A percentile compares a stretch with the other conserved stretches of the same genome.
phyloP scores from a whole-genome alignment of 768 basidiomycete genomes.

The Rhodotorula sphaerocarpa region DNA sequence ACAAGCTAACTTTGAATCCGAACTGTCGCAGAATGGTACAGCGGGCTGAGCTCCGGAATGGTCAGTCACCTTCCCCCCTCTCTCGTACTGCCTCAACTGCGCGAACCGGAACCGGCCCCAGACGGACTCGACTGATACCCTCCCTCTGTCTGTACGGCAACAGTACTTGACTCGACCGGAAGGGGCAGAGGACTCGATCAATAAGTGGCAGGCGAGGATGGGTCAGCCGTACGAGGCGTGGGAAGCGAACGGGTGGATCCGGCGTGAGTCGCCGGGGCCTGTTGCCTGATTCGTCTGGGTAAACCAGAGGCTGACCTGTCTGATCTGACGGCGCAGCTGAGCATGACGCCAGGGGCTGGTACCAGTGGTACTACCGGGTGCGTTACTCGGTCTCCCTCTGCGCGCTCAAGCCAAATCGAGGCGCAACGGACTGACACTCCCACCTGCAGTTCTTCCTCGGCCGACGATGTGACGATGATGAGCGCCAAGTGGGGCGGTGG shows the following conservation, averaged over 20 bases:
- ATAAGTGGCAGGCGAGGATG: conserved; percentile 18
- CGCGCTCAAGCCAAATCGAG: neutral
- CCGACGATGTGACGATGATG: conserved; percentile 21
- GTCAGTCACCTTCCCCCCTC: neutral
- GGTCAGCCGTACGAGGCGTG: conserved; percentile 25
- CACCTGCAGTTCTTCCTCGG: conserved; percentile 17
- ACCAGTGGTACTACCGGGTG: conserved; percentile 26
- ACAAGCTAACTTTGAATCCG: too few relatives aligned
- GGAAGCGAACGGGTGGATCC: conserved; percentile 27
- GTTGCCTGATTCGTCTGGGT: neutral
- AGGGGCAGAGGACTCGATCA: conserved; percentile 5
- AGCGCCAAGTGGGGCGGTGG: conserved; percentile 20
- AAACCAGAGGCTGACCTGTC: neutral
- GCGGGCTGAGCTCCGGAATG: conserved; percentile 10
- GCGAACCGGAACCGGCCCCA: too few relatives aligned
- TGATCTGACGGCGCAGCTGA: neutral
- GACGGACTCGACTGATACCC: too few relatives aligned
- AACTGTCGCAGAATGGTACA: conserved; percentile 11
- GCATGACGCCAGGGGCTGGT: conserved; percentile 28
- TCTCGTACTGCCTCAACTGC: neutral
- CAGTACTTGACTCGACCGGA: conserved; percentile 30
- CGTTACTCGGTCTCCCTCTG: neutral
- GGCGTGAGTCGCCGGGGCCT: neutral
- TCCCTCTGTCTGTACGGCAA: too few relatives aligned
- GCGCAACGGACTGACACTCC: neutral